Evolutionary conservation across 1,139 yeast species (phyloP), one percentile per base, ranked within the genome.

Genomic region (Suhomyces kunorum): DNA sequence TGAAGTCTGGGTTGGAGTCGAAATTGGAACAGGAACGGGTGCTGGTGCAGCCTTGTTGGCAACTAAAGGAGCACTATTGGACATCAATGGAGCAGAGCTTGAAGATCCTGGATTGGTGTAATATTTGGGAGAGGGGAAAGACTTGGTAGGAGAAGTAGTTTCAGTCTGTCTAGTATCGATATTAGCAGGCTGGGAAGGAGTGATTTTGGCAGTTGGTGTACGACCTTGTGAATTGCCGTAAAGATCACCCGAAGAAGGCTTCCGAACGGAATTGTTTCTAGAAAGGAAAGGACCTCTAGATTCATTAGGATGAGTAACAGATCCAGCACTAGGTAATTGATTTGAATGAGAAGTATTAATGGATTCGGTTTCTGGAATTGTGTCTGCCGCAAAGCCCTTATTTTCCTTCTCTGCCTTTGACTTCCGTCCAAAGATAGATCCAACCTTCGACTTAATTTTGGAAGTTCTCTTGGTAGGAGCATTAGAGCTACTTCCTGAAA

Each of bases 341-440:
- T 32, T 39, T 8, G 50, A 42, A n/a, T 23, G 32, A 8, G 48
- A 37, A 11, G 70, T 55, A 18, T 57, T 48, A 32, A 61, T 42
- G 1, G 71, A 63, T 8, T 56, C 69, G 36, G 60, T 53, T 49
- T 71, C 77, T 6, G 68, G 69, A 35, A 66, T 65, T 6, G 63
- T 45, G 11, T 55, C 59, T 29, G 45, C 52, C 7, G 53, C 25
- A 18, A 42, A 36, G n/a, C 32, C 32, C 25, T 34, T 22, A 15
- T 36, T 36, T 11, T 36, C 32, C 19, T 36, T 36, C 12, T 36
- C 32, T 23, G 65, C 65, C 50, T 72, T 73, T 53, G 79, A 69
- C 40, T 59, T 76, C 49, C 86, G 78, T 32, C 85, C 83, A 59
- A 89, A 85, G 45, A 89, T 81, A 0, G 96, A 87, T 13, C 96